Conservation (phyloP, 192 early-diverging fungal genomes). For the Entomortierella beljakovae region DNA sequence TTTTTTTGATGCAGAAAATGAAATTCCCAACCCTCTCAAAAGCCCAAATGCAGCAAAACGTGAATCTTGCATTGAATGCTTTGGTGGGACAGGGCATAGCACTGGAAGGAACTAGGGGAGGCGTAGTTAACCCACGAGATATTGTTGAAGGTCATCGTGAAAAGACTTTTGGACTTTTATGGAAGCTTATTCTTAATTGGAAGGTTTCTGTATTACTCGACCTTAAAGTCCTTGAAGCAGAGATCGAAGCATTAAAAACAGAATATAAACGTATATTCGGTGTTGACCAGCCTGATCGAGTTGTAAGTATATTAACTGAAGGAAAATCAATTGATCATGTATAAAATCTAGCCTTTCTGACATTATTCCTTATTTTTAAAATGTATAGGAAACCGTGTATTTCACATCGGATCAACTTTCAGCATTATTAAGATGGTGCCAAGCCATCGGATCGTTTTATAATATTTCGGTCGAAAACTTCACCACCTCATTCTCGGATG, state of each 20-base stretch:
- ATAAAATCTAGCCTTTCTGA: neutral
- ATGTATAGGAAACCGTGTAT: conserved; percentile 44
- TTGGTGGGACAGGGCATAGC: conserved; percentile 33
- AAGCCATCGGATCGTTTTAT: conserved; percentile 52
- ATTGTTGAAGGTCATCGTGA: conserved; percentile 56
- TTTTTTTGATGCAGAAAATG: conserved; percentile 34
- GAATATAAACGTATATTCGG: conserved; percentile 37
- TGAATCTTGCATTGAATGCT: conserved; percentile 38
- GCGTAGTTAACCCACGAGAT: conserved; percentile 37
- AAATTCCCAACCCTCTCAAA: conserved; percentile 52
- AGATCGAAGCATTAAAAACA: conserved; percentile 29
- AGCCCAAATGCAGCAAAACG: conserved; percentile 55
- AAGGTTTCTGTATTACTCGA: conserved; percentile 51
- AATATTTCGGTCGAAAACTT: conserved; percentile 49
- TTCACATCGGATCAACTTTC: conserved; percentile 54
- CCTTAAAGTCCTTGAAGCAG: conserved; percentile 30
- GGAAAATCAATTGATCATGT: neutral
- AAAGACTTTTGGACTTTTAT: conserved; percentile 55
- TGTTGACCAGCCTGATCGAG: conserved; percentile 34
- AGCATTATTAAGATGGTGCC: conserved; percentile 51
- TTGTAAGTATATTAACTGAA: conserved; percentile 16
- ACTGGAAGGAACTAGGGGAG: conserved; percentile 46
- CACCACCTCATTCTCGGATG: conserved; percentile 55
- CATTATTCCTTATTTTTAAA: neutral
- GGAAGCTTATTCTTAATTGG: conserved; percentile 57